These are phyloP conservation scores for Metarhizium sp. DNA, from an alignment of 2,329 filamentous ascomycete genomes.

Conservation along the genomic window DNA sequence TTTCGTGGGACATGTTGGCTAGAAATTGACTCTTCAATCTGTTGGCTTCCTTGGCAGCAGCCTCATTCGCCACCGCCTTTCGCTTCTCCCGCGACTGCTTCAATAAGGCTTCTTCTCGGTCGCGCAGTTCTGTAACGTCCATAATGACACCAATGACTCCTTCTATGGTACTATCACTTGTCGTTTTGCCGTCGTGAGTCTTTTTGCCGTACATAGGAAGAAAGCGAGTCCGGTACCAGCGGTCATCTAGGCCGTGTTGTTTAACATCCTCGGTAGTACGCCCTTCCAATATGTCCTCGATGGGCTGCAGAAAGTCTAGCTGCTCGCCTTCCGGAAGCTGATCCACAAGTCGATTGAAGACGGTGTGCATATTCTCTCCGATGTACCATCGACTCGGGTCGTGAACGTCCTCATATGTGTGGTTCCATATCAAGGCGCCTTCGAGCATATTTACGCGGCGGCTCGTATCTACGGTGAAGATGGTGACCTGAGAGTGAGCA, in stretches of 20 bases:
- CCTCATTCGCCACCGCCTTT: slow-evolving; percentile 62
- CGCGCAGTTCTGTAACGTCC: slow-evolving; percentile 66
- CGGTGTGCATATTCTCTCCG: slow-evolving; percentile 54
- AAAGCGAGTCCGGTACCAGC: slow-evolving; percentile 64
- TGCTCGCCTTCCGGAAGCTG: slow-evolving; percentile 32
- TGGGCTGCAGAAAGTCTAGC: slow-evolving; percentile 43
- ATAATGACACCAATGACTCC: slow-evolving; percentile 72
- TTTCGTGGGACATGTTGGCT: slow-evolving; percentile 76
- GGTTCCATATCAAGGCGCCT: slow-evolving; percentile 52
- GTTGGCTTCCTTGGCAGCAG: slow-evolving; percentile 71
- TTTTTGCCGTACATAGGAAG: slow-evolving; percentile 54
- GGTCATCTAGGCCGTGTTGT: slow-evolving; percentile 52
- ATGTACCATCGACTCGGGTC: slow-evolving; percentile 40
- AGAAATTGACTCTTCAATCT: slow-evolving; percentile 73
- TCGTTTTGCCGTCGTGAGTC: slow-evolving; percentile 38
- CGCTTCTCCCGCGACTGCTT: slow-evolving; percentile 60
- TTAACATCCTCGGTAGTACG: slow-evolving; percentile 49
- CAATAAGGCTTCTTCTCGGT: slow-evolving; percentile 52
- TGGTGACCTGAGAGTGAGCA: slow-evolving; percentile 63
- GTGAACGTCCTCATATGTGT: slow-evolving; percentile 26
- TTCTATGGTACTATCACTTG: slow-evolving; percentile 44
- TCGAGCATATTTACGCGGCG: slow-evolving; percentile 59
- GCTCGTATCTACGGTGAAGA: slow-evolving; percentile 61
- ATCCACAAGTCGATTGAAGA: slow-evolving; percentile 45
- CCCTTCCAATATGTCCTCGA: slow-evolving; percentile 57